These are phyloP conservation scores for Tylopilus sp. DNA, from an alignment of 1,284 basidiomycete genomes.

Conservation along the genomic window DNA sequence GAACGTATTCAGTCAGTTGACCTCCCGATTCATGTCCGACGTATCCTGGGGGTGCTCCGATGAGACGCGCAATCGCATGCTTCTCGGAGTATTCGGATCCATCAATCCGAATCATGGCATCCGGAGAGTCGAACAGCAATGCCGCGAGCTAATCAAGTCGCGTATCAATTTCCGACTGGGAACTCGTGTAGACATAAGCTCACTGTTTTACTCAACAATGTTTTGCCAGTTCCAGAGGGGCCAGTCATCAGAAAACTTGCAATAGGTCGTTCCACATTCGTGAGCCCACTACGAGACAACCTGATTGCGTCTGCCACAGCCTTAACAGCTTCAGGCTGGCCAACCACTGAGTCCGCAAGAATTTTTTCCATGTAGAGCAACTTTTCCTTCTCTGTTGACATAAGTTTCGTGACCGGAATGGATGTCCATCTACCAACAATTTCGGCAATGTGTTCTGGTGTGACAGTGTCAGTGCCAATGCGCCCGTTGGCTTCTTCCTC, in stretches of 20 bases:
- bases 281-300: slow-evolving; percentile 84
- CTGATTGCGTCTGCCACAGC: slow-evolving; percentile 91
- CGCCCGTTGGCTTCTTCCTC: slow-evolving; percentile 59
- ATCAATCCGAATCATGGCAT: slow-evolving; percentile 90
- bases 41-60: slow-evolving; percentile 89
- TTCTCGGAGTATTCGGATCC: slow-evolving; percentile 93
- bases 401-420: slow-evolving; percentile 84
- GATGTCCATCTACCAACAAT: slow-evolving; percentile 89
- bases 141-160: slow-evolving; percentile 63
- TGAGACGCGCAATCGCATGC: slow-evolving; percentile 85
- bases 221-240: slow-evolving; percentile 90
- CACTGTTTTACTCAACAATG: slow-evolving; percentile 87
- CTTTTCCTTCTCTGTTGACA: slow-evolving; percentile 92
- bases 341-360: slow-evolving; percentile 69
- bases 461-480: slow-evolving; percentile 74
- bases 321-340: slow-evolving; percentile 86
- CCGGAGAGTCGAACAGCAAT: slow-evolving; percentile 84
- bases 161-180: not conserved
- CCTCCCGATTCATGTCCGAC: slow-evolving; percentile 91
- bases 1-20: slow-evolving; percentile 88
- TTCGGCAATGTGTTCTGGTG: slow-evolving; percentile 87
- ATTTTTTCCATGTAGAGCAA: slow-evolving; percentile 76
- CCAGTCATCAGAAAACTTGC: slow-evolving; percentile 93
- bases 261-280: slow-evolving; percentile 80
- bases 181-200: slow-evolving; percentile 29